Conservation (phyloP, 257 asterid genomes). For the Perilla frutescens region DNA sequence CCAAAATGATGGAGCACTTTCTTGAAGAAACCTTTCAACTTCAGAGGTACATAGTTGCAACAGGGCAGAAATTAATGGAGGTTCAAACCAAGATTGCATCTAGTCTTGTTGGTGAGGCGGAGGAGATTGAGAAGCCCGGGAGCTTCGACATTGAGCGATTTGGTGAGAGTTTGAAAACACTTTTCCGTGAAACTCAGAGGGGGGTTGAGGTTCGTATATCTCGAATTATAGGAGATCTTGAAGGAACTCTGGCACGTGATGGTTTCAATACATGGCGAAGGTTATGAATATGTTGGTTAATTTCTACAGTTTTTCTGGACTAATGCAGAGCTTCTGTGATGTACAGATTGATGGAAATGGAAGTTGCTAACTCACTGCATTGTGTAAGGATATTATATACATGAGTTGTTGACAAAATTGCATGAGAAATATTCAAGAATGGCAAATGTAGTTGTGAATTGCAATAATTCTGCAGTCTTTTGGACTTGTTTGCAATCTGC, state of each 20-base stretch:
- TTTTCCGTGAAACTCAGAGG: constrained; percentile 73
- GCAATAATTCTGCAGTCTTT: background rate
- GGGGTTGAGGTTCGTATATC: constrained; percentile 86
- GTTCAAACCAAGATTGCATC: constrained; percentile 65
- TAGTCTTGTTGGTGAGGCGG: constrained; percentile 45
- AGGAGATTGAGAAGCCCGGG: constrained; percentile 53
- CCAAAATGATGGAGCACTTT: constrained; percentile 65
- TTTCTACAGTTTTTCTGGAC: background rate
- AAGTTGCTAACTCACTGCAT: background rate
- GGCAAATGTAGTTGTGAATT: background rate
- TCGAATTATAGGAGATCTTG: constrained; percentile 86
- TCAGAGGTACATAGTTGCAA: constrained; percentile 82
- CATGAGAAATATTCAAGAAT: background rate
- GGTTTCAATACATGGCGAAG: constrained; percentile 61
- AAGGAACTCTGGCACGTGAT: constrained; percentile 77
- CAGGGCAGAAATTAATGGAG: constrained; percentile 79
- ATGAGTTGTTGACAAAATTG: too few relatives aligned
- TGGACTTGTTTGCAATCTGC: too few relatives aligned
- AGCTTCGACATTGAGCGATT: constrained; percentile 67
- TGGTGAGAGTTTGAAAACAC: constrained; percentile 60
- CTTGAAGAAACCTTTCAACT: constrained; percentile 91
- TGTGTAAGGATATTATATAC: background rate
- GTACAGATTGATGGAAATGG: constrained; percentile 5
- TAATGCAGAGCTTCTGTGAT: background rate
- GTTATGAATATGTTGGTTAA: background rate